Evolutionary conservation across 163 green algal species (phyloP).

Genomic region (Prototheca stagnorum): DNA sequence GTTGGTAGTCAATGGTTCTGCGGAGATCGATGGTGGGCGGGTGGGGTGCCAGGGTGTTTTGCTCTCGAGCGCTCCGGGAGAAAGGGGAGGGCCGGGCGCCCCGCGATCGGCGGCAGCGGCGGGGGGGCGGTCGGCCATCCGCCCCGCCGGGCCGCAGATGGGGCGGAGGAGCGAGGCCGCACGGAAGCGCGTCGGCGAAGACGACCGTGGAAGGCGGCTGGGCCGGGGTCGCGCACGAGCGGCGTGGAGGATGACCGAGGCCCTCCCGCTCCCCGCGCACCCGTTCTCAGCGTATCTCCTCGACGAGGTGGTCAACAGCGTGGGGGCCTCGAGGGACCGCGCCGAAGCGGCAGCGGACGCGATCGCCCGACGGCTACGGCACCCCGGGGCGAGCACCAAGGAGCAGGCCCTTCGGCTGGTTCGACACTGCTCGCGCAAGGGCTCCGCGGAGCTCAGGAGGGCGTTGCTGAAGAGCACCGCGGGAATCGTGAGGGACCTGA

Average conservation of each 20-base stretch:
- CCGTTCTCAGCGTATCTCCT: slow-evolving; percentile 58
- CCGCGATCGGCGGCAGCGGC: slow-evolving; percentile 54
- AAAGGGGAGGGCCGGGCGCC: no score
- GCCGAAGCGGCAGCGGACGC: slow-evolving; percentile 43
- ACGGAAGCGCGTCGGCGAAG: slow-evolving; percentile 1
- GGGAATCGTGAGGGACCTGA: slow-evolving; percentile 29
- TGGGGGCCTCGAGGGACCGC: slow-evolving; percentile 25
- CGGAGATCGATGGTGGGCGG: no score
- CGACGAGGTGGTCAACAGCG: slow-evolving; percentile 57
- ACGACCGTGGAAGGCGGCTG: no score
- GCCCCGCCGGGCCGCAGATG: not conserved
- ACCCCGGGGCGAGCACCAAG: slow-evolving; percentile 61
- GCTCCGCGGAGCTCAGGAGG: slow-evolving; percentile 45
- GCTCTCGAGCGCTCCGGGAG: no score
- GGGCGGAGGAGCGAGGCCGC: not conserved
- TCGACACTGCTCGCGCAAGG: slow-evolving; percentile 49
- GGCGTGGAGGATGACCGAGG: no score
- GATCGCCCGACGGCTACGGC: slow-evolving; percentile 37
- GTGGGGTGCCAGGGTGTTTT: no score
- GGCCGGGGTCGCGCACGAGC: no score
- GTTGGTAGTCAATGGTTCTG: no score
- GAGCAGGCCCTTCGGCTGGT: slow-evolving; percentile 67
- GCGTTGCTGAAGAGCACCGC: slow-evolving; percentile 41
- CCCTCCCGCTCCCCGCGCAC: not conserved
- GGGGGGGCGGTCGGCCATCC: slow-evolving; percentile 14